phyloP scores from a whole-genome alignment of 441 rosid species.

The Populus hybrid region DNA sequence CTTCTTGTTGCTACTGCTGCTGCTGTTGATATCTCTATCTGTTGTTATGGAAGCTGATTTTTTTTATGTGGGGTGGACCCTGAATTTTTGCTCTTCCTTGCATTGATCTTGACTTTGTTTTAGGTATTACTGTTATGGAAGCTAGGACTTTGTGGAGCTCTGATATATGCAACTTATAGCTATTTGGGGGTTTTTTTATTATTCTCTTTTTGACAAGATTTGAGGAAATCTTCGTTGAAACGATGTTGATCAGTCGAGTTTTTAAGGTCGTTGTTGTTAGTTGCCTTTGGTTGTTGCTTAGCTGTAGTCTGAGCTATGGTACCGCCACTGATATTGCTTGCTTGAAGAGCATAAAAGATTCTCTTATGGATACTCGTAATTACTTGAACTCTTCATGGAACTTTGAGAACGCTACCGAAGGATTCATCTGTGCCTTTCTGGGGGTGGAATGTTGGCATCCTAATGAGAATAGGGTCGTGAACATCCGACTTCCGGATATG shows the following conservation, averaged over 20 bases:
- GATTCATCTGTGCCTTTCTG: conserved; percentile 57
- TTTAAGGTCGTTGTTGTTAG: conserved; percentile 1
- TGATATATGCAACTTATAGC: background rate
- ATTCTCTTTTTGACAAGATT: background rate
- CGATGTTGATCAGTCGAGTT: conserved; percentile 11
- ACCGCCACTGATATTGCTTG: conserved; percentile 26
- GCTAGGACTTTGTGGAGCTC: conserved; percentile 8
- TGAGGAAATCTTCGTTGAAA: background rate
- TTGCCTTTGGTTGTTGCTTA: conserved; percentile 16
- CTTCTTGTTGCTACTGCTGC: background rate
- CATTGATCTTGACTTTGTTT: background rate
- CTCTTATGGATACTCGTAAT: conserved; percentile 15
- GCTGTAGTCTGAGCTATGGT: conserved; percentile 20
- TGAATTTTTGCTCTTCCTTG: conserved; percentile 10
- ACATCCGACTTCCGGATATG: conserved; percentile 54
- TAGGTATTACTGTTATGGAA: conserved; percentile 13
- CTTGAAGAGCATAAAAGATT: conserved; percentile 20
- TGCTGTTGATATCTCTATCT: background rate
- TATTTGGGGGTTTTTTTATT: background rate
- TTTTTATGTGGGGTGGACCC: conserved; percentile 2
- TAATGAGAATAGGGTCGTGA: conserved; percentile 69
- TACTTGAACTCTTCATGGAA: conserved; percentile 52
- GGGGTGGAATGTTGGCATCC: conserved; percentile 91
- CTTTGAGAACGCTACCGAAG: conserved; percentile 47
- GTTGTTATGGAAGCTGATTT: background rate